phyloP scores from a whole-genome alignment of 202 grass and related monocot genomes.

The Setaria italica region DNA sequence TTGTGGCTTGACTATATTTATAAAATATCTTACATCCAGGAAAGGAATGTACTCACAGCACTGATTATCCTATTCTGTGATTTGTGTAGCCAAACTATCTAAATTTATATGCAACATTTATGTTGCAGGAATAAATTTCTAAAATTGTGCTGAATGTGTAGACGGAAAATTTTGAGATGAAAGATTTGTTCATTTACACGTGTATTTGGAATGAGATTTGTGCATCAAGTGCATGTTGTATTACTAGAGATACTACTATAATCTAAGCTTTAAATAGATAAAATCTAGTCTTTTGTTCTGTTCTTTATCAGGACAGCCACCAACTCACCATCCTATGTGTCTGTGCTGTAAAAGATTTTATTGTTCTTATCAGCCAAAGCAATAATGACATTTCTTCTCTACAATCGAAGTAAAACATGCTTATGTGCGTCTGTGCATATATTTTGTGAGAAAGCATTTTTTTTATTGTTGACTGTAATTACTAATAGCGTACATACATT shows the following conservation, averaged over 20 bases:
- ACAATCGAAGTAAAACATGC: neutral
- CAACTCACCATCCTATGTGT: too few relatives aligned
- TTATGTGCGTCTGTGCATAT: neutral
- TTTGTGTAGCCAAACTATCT: neutral
- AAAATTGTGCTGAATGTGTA: neutral
- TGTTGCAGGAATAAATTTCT: slow-evolving; percentile 3
- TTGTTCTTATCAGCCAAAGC: neutral
- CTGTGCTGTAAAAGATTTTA: neutral
- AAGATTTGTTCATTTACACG: neutral
- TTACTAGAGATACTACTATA: slow-evolving; percentile 8
- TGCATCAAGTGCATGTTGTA: neutral
- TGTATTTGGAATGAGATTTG: slow-evolving; percentile 7
- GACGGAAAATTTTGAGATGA: neutral
- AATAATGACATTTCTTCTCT: neutral
- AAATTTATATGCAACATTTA: neutral
- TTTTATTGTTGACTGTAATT: neutral
- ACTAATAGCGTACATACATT: neutral
- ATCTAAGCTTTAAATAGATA: neutral
- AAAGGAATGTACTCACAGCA: neutral
- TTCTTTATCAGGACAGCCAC: slow-evolving; percentile 1
- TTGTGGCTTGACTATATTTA: slow-evolving; percentile 26
- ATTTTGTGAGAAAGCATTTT: neutral
- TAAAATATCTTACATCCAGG: slow-evolving; percentile 37
- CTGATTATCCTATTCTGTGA: neutral
- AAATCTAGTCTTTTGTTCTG: slow-evolving; percentile 1